These are phyloP conservation scores for Abelmoschus esculentus DNA, from an alignment of 345 rosid genomes.

Conservation along the genomic window DNA sequence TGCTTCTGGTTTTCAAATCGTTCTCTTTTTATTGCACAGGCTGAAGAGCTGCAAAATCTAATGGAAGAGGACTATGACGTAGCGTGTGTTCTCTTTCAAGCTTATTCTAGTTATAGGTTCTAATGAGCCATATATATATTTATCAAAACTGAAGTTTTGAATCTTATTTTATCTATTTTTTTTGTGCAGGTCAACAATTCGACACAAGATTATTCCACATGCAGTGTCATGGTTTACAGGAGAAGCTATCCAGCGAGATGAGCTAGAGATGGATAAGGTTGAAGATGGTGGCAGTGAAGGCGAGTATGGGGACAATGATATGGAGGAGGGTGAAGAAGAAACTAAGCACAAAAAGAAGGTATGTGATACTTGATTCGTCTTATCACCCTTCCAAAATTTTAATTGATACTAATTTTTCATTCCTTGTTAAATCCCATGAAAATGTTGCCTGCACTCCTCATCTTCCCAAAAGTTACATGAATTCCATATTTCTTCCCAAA, in stretches of 20 bases:
- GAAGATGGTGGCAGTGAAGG: constrained; percentile 36
- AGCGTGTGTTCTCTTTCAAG: constrained; percentile 43
- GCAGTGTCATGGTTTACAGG: constrained; percentile 98
- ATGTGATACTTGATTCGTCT: not conserved
- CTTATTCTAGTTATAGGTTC: not conserved
- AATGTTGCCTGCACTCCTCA: constrained; percentile 23
- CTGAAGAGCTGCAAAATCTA: constrained; percentile 86
- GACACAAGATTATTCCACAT: constrained; percentile 81
- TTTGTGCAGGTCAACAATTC: constrained; percentile 64
- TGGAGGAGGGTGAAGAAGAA: constrained; percentile 43
- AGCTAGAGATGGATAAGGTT: constrained; percentile 43
- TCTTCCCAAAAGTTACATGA: too few relatives aligned
- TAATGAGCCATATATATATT: not conserved
- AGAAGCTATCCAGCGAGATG: constrained; percentile 80
- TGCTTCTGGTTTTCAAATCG: constrained; percentile 3
- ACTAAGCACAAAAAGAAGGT: constrained; percentile 48
- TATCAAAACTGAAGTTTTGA: not conserved
- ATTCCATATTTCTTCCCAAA: too few relatives aligned
- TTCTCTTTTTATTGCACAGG: constrained; percentile 33
- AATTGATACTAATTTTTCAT: not conserved
- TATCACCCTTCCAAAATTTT: not conserved
- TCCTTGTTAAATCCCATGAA: constrained; percentile 6
- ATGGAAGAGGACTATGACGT: constrained; percentile 98
- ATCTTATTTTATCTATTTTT: constrained; percentile 3
- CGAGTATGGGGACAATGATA: constrained; percentile 44